Evolutionary conservation across 2,329 filamentous ascomycete species (phyloP), one percentile per base, ranked within the genome.

Genomic region (Aspergillus thermomutatus): DNA sequence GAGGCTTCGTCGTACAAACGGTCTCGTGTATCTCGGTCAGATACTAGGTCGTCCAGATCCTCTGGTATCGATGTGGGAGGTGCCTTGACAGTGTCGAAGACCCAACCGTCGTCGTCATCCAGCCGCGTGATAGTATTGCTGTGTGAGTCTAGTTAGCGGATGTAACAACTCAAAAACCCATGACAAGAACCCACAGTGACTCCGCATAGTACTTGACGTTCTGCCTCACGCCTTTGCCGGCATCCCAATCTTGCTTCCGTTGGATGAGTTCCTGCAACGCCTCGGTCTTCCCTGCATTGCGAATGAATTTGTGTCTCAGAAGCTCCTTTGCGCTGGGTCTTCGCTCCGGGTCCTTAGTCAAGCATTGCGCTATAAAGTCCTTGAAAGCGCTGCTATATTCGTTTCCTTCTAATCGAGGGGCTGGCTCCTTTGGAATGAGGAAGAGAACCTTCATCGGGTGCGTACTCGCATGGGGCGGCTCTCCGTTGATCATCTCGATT

Each of bases 371-470:
- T 21, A 99, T 82, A 67, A 99, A 99, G 69, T 99, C 93, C 69
- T 92, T 95, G 79, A 97, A 96, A 40, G 96, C 91, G 66, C 83
- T 88, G 75, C 90, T 92, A 76, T 92, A 97, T 59, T 87, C 73
- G 26, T 79, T 83, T 23, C 92, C 92, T 71, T 96, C 91, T 1
- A 99, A 79, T 43, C 87, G 84, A 4, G 94, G 93, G 2, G 94
- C 87, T 1, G 90, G 80, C 66, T 92, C 91, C 76, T 96, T 96
- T 7, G 92, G 92, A 59, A 96, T 96, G 57, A 93, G 82, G 69
- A 96, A 94, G 9, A 96, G 80, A 9, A 95, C 92, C 74, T 96
- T 96, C 91, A 96, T 96, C 3, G 92, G 92, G 70, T 96, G 91
- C 1, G 91, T 89, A 60, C 87, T 86, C 52, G 89, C 90, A 71